Base-by-base conservation (phyloP, 1,139 yeast species). In the Suhomyces guaymorum region DNA sequence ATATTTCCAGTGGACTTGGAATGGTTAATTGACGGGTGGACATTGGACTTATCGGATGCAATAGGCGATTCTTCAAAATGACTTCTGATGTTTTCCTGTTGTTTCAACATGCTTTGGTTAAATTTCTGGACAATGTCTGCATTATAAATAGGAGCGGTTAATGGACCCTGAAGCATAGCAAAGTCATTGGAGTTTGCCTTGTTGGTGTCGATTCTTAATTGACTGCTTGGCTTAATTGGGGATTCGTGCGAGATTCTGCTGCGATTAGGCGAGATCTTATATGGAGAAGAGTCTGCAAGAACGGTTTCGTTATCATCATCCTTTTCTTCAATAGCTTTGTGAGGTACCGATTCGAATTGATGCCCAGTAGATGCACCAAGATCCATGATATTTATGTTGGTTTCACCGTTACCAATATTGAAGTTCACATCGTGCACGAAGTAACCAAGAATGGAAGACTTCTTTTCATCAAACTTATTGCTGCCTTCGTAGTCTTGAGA, bases 281-380 rank as follows among this genome's bases (percentile, higher is more conserved):
- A 51, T 1, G 72, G 73, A 3, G 73, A 66, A 1, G 72, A 66
- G 35, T 59, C 61, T 1, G 71, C 73, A n/a, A 64, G 28, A 1
- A 64, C 69, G 1, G 73, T 67, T 31, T 61, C 73, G 43, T 66
- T 66, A 28, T 67, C 73, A 41, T 66, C 72, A n/a, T 49, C 53
- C 3, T 42, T 38, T 4, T 42, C 48, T 4, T 39, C 40, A 7
- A 14, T n/a, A n/a, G 15, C 17, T 15, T 26, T 22, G 3, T 13
- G 15, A 7, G 14, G 5, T 6, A 17, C 18, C 5, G 15, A 18
- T 11, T 23, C 14, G 12, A 17, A 21, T 20, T 35, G 35, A 16
- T 42, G 30, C 7, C 37, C 38, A 3, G 29, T 16, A 8, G 17
- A 24, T 22, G 34, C 34, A 15, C 26, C 32, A n/a, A 50, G 31